Evolutionary conservation across 495 filamentous ascomycete genomes (phyloP).

Genomic region (Coniosporium apollinis): DNA sequence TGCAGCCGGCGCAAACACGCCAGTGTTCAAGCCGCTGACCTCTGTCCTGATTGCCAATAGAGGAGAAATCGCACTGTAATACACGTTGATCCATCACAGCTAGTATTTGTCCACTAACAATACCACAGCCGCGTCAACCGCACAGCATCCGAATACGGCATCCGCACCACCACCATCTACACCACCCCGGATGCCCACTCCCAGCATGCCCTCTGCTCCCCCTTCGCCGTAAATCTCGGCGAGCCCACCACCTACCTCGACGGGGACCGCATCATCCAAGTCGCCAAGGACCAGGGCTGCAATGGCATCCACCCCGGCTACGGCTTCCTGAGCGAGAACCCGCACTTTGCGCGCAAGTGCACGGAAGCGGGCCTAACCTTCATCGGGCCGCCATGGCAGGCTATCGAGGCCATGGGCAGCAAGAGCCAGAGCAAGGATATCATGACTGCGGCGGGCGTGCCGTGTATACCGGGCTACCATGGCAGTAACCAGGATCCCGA

Average conservation of each 20-base stretch:
- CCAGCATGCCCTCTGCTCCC: slow-evolving; percentile 76
- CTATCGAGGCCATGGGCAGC: slow-evolving; percentile 95
- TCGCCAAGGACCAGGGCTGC: slow-evolving; percentile 72
- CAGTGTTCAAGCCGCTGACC: slow-evolving; percentile 38
- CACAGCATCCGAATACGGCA: slow-evolving; percentile 75
- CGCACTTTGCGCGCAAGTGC: slow-evolving; percentile 74
- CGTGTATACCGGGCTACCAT: slow-evolving; percentile 93
- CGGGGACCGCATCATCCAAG: slow-evolving; percentile 74
- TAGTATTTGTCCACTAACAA: too few relatives aligned
- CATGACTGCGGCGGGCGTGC: slow-evolving; percentile 83
- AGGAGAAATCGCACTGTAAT: slow-evolving; percentile 82
- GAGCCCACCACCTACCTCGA: slow-evolving; percentile 75
- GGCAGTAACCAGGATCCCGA: slow-evolving; percentile 63
- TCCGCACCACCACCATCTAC: slow-evolving; percentile 86
- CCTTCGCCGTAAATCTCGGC: slow-evolving; percentile 68
- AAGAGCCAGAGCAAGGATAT: slow-evolving; percentile 88
- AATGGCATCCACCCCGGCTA: slow-evolving; percentile 91
- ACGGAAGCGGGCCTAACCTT: slow-evolving; percentile 84
- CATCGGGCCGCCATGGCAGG: slow-evolving; percentile 80
- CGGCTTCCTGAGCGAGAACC: slow-evolving; percentile 90
- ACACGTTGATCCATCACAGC: slow-evolving; percentile 6
- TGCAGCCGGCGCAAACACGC: not conserved
- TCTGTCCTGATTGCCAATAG: slow-evolving; percentile 92
- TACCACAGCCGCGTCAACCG: slow-evolving; percentile 53
- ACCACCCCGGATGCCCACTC: slow-evolving; percentile 77